phyloP scores from a whole-genome alignment of 148 eudicot genomes.

The Fagopyrum tataricum region DNA sequence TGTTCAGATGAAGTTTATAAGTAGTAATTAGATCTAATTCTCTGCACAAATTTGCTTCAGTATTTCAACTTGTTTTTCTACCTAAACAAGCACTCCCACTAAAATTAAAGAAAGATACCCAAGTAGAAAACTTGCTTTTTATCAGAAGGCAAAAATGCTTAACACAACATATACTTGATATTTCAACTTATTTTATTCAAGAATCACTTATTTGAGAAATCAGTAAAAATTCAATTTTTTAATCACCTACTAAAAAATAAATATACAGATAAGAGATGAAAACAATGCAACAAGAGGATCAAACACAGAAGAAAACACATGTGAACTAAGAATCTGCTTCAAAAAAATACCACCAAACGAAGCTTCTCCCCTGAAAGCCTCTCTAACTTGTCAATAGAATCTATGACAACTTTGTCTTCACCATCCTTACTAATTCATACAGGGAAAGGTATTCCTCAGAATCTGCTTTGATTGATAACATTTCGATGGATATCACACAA shows the following conservation, averaged over 20 bases:
- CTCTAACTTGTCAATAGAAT: slow-evolving; percentile 67
- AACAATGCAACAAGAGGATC: neutral
- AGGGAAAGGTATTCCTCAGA: slow-evolving; percentile 99
- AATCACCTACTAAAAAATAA: neutral
- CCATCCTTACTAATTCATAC: slow-evolving; percentile 87
- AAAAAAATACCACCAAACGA: neutral
- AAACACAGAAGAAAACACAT: neutral
- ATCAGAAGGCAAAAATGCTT: neutral
- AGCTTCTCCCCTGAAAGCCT: slow-evolving; percentile 80
- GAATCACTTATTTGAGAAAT: neutral
- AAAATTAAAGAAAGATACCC: neutral
- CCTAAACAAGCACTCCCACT: neutral
- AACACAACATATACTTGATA: neutral
- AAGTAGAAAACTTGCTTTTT: neutral
- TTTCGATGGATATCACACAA: slow-evolving; percentile 33
- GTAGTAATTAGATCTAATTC: neutral
- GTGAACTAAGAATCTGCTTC: neutral
- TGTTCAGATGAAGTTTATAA: neutral
- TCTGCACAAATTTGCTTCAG: neutral
- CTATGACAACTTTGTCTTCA: slow-evolving; percentile 61
- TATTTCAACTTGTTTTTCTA: neutral
- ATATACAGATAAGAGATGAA: neutral
- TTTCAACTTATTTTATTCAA: neutral
- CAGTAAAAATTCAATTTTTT: neutral
- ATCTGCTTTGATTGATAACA: slow-evolving; percentile 95